These are phyloP conservation scores for Ceratobasidium papillatum DNA, from an alignment of 1,284 basidiomycete genomes.

Conservation along the genomic window DNA sequence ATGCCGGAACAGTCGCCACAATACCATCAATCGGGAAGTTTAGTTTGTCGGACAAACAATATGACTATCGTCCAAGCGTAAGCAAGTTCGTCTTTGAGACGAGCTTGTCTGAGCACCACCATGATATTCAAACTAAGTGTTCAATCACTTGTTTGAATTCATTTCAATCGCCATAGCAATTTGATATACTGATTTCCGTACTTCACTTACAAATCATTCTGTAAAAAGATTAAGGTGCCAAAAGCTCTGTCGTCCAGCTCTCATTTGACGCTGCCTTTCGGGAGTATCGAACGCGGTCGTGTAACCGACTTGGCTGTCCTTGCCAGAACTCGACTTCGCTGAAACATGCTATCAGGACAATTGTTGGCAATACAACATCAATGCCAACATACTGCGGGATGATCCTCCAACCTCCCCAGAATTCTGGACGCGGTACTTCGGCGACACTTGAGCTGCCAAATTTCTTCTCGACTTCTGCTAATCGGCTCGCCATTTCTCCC, in stretches of 20 bases:
- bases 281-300: conserved; percentile 87
- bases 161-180: neutral
- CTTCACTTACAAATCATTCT: neutral
- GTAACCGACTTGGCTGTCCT: conserved; percentile 87
- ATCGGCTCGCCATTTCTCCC: conserved; percentile 69
- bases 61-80: too few species aligned
- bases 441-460: conserved; percentile 64
- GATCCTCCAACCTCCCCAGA: conserved; percentile 97
- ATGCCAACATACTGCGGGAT: conserved; percentile 77
- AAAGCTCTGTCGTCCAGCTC: conserved; percentile 76
- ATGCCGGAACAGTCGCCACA: too few species aligned
- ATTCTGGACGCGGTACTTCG: conserved; percentile 82
- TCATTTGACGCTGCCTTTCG: conserved; percentile 62
- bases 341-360: neutral
- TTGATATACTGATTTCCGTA: neutral
- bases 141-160: neutral
- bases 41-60: too few species aligned
- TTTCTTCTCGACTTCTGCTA: conserved; percentile 67
- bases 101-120: too few species aligned
- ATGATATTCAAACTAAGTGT: too few species aligned
- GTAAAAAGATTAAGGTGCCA: conserved; percentile 66
- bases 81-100: too few species aligned
- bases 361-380: conserved; percentile 8
- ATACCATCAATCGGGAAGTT: too few species aligned
- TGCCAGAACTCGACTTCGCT: conserved; percentile 92